Evolutionary conservation across 2,329 filamentous ascomycete genomes (phyloP), one percentile per base, ranked within the genome.

Genomic region (Fusarium nisikadoi): DNA sequence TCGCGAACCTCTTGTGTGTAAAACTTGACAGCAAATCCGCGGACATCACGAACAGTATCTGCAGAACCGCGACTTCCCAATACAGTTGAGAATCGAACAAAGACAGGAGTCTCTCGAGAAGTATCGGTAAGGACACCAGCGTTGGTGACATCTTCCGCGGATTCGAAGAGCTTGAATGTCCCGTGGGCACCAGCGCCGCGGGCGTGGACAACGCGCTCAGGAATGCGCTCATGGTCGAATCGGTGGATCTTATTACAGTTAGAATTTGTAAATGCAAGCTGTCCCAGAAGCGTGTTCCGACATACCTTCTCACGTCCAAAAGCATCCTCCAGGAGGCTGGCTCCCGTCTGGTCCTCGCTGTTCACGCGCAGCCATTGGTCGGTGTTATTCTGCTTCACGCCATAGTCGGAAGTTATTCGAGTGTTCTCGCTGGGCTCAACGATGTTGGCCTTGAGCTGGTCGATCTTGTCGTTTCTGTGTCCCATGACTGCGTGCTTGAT

Each of bases 21-120:
- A 76, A 81, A 79, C 46, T 82, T 81, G 70, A 93, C 81, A 0
- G 93, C 92, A 71, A 95, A 96, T 3, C 93, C 93, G 41, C 93
- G 89, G 5, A 94, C 92, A 83, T 96, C 93, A n/a, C 93, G 89
- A 2, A 94, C 93, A 0, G 92, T 95, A 78, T 96, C 93, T 10
- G 93, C 92, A 56, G 91, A 93, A 17, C 93, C 93, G 38, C 90
- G 87, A 77, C 90, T 93, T 11, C 92, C 92, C 4, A 93, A 85
- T 0, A 94, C 93, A 0, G 93, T 95, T 0, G 93, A 95, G 80
- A 96, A 95, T 1, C 93, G 90, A 20, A 81, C 19, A 14, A 81
- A 81, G 0, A 81, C 56, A 0, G 79, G 79, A 0, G 79, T 83
- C 74, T 91, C 80, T 73, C 92, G 90, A 16, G 86, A 87, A 0